Conservation (phyloP, 2,329 filamentous ascomycete genomes). For the Aspergillus glaucus region DNA sequence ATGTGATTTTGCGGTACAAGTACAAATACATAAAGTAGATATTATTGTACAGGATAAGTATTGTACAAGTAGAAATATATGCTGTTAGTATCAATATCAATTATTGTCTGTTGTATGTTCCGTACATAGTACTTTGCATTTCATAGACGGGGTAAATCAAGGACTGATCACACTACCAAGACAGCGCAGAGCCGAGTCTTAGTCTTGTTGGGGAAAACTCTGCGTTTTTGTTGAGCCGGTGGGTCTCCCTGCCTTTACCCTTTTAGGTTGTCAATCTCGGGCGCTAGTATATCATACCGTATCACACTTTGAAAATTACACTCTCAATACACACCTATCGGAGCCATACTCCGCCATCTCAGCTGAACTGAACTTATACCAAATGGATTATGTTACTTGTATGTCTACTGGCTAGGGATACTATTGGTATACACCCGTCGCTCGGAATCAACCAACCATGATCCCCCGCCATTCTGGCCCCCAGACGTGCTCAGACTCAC, state of each 20-base stretch:
- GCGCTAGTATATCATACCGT: not conserved
- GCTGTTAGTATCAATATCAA: too few relatives aligned
- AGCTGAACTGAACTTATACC: too few relatives aligned
- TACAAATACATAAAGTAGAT: too few relatives aligned
- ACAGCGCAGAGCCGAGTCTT: not conserved
- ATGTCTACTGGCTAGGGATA: not conserved
- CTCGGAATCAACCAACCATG: constrained; percentile 61
- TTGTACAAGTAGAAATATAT: too few relatives aligned
- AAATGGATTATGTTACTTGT: not conserved
- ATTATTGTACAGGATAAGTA: too few relatives aligned
- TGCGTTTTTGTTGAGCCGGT: constrained; percentile 1
- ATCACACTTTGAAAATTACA: not conserved
- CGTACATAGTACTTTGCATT: not conserved
- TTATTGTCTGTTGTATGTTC: not conserved
- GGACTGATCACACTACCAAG: not conserved
- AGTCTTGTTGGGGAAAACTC: not conserved
- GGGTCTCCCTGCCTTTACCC: not conserved
- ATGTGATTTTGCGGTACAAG: not conserved
- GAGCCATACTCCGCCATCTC: too few relatives aligned
- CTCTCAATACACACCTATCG: too few relatives aligned
- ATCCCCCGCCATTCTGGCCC: constrained; percentile 46
- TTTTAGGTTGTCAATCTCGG: not conserved
- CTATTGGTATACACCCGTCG: constrained; percentile 13
- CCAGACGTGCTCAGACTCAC: constrained; percentile 65
- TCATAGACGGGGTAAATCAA: too few relatives aligned